These are phyloP conservation scores for Phellopilus nigrolimitatus DNA, from an alignment of 1,284 basidiomycete species.

Conservation along the genomic window DNA sequence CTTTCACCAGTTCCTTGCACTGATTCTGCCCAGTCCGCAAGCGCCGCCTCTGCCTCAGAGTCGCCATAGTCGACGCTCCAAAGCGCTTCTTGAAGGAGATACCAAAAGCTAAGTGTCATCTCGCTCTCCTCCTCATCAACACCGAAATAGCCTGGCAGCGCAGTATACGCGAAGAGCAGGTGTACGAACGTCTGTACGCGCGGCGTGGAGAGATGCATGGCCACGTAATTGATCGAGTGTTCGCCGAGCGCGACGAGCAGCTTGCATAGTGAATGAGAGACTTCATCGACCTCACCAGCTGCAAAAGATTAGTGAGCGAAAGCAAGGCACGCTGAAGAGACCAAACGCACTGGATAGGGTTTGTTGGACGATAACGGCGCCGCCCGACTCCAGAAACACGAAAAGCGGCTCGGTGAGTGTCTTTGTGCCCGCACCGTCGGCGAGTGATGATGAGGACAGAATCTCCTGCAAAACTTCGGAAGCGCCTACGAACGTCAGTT, in stretches of 20 bases:
- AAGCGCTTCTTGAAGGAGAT: conserved; percentile 81
- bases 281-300: conserved; percentile 39
- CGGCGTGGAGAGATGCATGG: conserved; percentile 55
- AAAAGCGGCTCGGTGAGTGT: conserved; percentile 79
- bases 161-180: conserved; percentile 70
- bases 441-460: conserved; percentile 65
- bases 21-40: conserved; percentile 26
- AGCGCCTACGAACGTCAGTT: conserved; percentile 53
- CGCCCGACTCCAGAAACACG: conserved; percentile 62
- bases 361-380: conserved; percentile 47
- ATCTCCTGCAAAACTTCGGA: conserved; percentile 76
- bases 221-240: conserved; percentile 79
- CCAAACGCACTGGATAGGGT: conserved; percentile 37
- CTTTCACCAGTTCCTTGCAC: conserved; percentile 20
- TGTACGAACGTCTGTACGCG: conserved; percentile 69
- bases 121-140: conserved; percentile 83
- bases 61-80: conserved; percentile 65
- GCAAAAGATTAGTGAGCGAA: background rate
- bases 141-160: conserved; percentile 70
- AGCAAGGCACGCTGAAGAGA: background rate
- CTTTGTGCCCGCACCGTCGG: conserved; percentile 65
- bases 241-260: conserved; percentile 78
- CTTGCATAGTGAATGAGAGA: conserved; percentile 70
- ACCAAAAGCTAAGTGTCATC: conserved; percentile 84
- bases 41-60: conserved; percentile 42